phyloP scores from a whole-genome alignment of 129 eudicot species.

The Sambucus nigra region DNA sequence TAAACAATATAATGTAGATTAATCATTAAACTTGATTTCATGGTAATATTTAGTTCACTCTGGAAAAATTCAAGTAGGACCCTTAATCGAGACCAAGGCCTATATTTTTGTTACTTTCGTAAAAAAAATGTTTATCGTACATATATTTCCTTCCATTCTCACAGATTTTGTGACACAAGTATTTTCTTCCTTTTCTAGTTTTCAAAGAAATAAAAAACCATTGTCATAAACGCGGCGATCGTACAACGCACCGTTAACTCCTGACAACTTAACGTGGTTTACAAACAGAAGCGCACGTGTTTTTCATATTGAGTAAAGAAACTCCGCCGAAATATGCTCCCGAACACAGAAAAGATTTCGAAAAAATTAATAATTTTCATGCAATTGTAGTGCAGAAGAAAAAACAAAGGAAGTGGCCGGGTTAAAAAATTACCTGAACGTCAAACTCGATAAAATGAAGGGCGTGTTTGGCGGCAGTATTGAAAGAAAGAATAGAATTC shows the following conservation, averaged over 20 bases:
- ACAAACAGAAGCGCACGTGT: neutral
- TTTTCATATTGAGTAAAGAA: neutral
- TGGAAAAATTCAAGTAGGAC: no score
- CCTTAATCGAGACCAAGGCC: no score
- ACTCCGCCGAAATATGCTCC: neutral
- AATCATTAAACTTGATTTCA: no score
- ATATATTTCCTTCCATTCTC: no score
- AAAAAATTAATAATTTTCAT: no score
- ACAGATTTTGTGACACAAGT: no score
- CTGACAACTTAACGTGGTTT: neutral
- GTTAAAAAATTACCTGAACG: conserved; percentile 56
- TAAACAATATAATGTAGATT: no score
- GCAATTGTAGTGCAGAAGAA: neutral
- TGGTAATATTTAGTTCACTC: neutral
- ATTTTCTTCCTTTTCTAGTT: no score
- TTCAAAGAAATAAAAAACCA: no score
- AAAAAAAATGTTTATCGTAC: no score
- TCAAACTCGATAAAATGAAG: conserved; percentile 81
- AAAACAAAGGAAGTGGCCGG: neutral
- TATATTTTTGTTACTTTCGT: no score
- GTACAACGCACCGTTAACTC: neutral
- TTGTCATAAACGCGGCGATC: conserved; percentile 31
- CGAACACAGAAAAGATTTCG: neutral
- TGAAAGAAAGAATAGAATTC: conserved; percentile 73
- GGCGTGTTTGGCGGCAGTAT: conserved; percentile 48